phyloP scores from a whole-genome alignment of 352 stramenopile species.

The Pythium coloratum region DNA sequence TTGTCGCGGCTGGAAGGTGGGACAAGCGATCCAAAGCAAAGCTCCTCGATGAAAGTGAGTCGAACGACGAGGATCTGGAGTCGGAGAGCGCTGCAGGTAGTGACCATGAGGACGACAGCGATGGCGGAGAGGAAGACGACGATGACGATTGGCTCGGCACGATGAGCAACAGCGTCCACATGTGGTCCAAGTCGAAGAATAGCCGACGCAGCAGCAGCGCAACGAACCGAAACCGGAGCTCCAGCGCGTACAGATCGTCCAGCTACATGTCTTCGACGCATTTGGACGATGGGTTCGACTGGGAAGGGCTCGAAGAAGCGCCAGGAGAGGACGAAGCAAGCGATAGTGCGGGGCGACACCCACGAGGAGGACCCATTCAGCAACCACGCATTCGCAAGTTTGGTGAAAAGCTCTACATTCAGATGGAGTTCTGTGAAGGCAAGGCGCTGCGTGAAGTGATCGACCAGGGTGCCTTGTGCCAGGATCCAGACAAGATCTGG shows the following conservation, averaged over 20 bases:
- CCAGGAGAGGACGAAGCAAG: conserved; percentile 31
- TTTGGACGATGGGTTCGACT: conserved; percentile 70
- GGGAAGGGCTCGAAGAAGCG: conserved; percentile 65
- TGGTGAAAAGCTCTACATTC: conserved; percentile 88
- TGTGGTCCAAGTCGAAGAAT: conserved; percentile 71
- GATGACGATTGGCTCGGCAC: conserved; percentile 83
- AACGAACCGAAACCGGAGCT: conserved; percentile 43
- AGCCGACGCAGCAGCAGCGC: conserved; percentile 23
- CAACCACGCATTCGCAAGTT: conserved; percentile 38
- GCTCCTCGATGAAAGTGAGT: conserved; percentile 24
- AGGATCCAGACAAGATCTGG: conserved; percentile 91
- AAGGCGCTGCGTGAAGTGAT: conserved; percentile 95
- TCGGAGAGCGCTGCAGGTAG: conserved; percentile 36
- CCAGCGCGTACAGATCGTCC: conserved; percentile 35
- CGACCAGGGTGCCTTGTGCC: conserved; percentile 84
- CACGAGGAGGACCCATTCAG: background rate
- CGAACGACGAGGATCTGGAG: conserved; percentile 56
- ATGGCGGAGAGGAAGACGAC: conserved; percentile 50
- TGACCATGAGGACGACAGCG: conserved; percentile 35
- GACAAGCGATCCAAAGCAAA: background rate
- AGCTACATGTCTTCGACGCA: conserved; percentile 38
- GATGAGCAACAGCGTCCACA: conserved; percentile 58
- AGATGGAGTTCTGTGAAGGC: conserved; percentile 96
- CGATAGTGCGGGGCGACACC: conserved; percentile 14
- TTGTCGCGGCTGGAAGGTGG: conserved; percentile 11